Evolutionary conservation across 78 protist species (phyloP), one percentile per base, ranked within the genome.

Genomic region (Parvularia atlantis): DNA sequence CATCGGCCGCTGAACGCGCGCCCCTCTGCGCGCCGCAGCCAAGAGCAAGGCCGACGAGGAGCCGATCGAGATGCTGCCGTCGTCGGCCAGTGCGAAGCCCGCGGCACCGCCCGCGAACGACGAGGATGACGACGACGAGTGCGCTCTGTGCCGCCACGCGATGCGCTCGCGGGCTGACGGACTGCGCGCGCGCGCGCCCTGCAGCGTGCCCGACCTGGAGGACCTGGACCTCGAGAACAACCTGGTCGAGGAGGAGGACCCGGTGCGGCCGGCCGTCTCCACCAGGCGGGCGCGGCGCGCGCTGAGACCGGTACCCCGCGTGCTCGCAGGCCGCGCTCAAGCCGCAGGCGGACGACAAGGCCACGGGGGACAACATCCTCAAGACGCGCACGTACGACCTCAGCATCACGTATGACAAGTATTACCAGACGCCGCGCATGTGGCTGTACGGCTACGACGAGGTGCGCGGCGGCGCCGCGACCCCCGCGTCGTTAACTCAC

Each of bases 361-460:
- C n/a, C n/a, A n/a, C 63, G 36, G 87, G 78, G 48, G 89, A 73
- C 59, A 81, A 83, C 65, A 82, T 88, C 53, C 46, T 83, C 37
- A 70, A 76, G 52, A 86, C 90, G n/a, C 86, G 97, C 57, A 84
- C 91, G 30, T 93, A 92, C 75, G 91, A 92, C 71, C 57, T 90
- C 36, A 74, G 70, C 66, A 89, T 94, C 53, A 78, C 91, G 7
- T 94, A 92, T 69, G 98, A 94, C 75, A 84, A 90, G 66, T 93
- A 89, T 83, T 91, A 93, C 54, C 92, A 80, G 46, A 86, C 93
- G 1, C 96, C 93, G 7, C 75, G 93, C 30, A 81, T 93, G 22
- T 93, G 90, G 91, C 79, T 93, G 61, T 78, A 44, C 57, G 97
- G 97, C 14, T 90, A 92, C 64, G 88, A 71, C 62, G 97, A 93